Evolutionary conservation across 164 flowering plant genomes (phyloP), one percentile per base, ranked within the genome.

Genomic region (Berberis thunbergii): DNA sequence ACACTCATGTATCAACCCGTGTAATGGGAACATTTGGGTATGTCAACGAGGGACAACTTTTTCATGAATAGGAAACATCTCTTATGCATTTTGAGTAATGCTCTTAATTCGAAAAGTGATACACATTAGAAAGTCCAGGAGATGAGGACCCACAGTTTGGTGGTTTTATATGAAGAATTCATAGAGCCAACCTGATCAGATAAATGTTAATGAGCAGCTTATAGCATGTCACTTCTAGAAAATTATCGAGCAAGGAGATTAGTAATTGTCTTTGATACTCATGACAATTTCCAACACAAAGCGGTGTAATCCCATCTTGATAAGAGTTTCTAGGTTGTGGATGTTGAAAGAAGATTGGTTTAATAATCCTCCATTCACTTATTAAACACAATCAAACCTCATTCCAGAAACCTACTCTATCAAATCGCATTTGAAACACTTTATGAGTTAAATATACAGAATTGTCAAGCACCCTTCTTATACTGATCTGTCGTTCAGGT

Each of bases 11-110:
- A 9, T 85, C 93, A 41, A 87, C 89, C 61, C 79, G 93, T 49
- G 83, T 85, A 45, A 82, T 87, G 89, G 93, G 93, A 60, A 87
- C 93, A 46, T 83, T 87, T 69, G 93, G 93, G 93, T 85, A 70
- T 26, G 49, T 2, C 41, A 2, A 6, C 0, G 13, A 2, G 41
- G 7, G 7, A 6, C 4, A 55, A 6, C 38, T 55, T n/a, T 4
- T 6, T 26, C 26, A 26, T 26, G 58, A n/a, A 6, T 2, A 4
- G 13, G 7, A 55, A 41, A n/a, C 38, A 7, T 55, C n/a, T 38
- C 6, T 55, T 39, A 4, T 46, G 49, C 8, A 8, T 46, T 4
- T 4, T 46, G 8, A 46, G 8, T 4, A 46, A 46, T 46, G 4
- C 4, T 46, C 49, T 4, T 46, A 46, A 46, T 46, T 46, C 8